phyloP scores from a whole-genome alignment of 768 basidiomycete species.

The Lentinula edodes region DNA sequence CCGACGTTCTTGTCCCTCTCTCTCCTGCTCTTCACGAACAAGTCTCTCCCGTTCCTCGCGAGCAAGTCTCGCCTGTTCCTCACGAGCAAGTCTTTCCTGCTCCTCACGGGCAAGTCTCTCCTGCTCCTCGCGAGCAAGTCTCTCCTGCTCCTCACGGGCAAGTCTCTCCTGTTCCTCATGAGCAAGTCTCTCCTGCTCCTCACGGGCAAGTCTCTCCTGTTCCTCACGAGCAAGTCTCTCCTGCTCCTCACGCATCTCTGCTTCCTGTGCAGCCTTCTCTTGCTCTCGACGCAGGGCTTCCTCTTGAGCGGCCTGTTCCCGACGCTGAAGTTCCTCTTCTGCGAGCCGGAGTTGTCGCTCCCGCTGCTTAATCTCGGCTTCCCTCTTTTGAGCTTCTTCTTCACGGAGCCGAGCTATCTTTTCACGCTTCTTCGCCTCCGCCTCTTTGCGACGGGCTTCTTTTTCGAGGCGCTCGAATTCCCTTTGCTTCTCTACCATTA shows the following conservation, averaged over 20 bases:
- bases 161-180: neutral
- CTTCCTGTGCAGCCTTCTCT: conserved; percentile 11
- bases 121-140: neutral
- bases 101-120: no score
- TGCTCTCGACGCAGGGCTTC: conserved; percentile 3
- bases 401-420: conserved; percentile 17
- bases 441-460: conserved; percentile 21
- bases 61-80: no score
- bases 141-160: neutral
- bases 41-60: conserved; percentile 19
- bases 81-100: conserved; percentile 5
- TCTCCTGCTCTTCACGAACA: neutral
- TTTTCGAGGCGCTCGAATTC: conserved; percentile 19
- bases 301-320: conserved; percentile 17
- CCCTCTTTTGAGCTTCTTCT: conserved; percentile 17
- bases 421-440: conserved; percentile 15
- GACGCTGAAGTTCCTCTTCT: conserved; percentile 30
- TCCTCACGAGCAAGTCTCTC: conserved; percentile 12
- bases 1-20: conserved; percentile 15
- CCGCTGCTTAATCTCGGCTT: conserved; percentile 21
- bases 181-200: conserved; percentile 4
- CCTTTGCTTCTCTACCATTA: conserved; percentile 10
- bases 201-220: conserved; percentile 2
- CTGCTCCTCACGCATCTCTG: conserved; percentile 17
- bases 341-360: conserved; percentile 25